phyloP scores from a whole-genome alignment of 2,329 filamentous ascomycete genomes.

The Fusarium pseudocircinatum region DNA sequence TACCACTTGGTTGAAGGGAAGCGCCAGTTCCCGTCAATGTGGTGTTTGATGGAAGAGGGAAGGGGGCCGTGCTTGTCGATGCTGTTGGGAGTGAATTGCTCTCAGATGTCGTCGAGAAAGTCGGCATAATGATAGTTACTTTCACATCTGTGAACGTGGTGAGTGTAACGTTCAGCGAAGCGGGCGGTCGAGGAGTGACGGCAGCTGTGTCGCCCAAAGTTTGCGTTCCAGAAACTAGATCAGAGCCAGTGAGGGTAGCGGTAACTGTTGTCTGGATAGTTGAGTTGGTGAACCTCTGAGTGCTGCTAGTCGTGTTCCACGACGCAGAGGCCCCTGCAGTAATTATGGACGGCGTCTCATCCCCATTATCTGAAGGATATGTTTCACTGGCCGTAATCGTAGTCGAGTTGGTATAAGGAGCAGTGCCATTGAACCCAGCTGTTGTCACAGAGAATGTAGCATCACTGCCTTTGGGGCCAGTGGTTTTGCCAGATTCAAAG shows the following conservation, averaged over 20 bases:
- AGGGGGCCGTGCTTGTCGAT: conserved; percentile 12
- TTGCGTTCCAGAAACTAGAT: not conserved
- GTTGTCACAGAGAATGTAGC: not conserved
- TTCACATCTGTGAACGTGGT: conserved; percentile 1
- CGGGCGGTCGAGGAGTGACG: conserved; percentile 5
- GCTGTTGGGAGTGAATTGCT: not conserved
- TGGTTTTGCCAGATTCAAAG: not conserved
- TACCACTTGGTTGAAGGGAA: conserved; percentile 9
- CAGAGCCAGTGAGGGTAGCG: conserved; percentile 4
- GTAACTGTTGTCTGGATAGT: not conserved
- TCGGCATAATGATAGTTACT: conserved; percentile 5
- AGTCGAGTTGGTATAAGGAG: conserved; percentile 32
- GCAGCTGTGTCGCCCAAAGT: not conserved
- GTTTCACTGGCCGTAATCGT: not conserved
- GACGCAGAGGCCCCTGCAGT: conserved; percentile 2
- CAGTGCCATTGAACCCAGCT: conserved; percentile 17
- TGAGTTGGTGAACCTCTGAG: conserved; percentile 8
- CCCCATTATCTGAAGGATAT: not conserved
- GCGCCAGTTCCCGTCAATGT: conserved; percentile 17
- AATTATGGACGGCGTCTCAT: not conserved
- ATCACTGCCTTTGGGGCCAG: not conserved
- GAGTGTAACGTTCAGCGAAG: conserved; percentile 11
- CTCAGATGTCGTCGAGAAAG: conserved; percentile 11
- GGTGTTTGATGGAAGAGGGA: conserved; percentile 29
- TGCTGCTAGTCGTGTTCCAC: conserved; percentile 7